Evolutionary conservation across 2,329 filamentous ascomycete genomes (phyloP).

Genomic region (Hypoxylon sp.): DNA sequence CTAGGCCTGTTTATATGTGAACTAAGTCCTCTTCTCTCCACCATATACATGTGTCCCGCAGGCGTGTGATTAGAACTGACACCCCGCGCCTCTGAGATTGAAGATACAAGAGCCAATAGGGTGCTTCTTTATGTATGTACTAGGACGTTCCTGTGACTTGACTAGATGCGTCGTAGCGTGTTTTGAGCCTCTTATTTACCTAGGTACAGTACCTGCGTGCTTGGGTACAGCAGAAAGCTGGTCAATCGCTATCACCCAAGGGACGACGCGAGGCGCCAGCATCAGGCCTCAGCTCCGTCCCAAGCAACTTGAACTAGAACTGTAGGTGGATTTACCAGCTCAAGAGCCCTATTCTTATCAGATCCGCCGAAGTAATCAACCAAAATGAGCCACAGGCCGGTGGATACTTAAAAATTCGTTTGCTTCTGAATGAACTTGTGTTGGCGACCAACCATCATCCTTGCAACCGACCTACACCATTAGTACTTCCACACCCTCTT

Average conservation of each 20-base stretch:
- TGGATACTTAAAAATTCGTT: not conserved
- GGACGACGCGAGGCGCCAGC: not conserved
- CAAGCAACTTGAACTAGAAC: no score
- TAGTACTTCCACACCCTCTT: not conserved
- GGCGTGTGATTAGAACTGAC: not conserved
- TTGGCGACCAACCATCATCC: not conserved
- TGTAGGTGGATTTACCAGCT: not conserved
- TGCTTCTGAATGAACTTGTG: not conserved
- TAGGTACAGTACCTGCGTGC: no score
- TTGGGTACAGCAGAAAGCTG: not conserved
- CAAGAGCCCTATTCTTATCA: not conserved
- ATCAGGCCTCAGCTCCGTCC: not conserved
- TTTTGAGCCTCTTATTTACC: not conserved
- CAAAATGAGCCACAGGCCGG: no score
- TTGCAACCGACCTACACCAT: not conserved
- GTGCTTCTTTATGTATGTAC: not conserved
- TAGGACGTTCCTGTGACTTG: not conserved
- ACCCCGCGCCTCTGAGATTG: not conserved
- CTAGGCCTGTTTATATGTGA: not conserved
- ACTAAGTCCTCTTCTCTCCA: not conserved
- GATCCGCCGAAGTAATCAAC: not conserved
- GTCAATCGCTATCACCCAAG: not conserved
- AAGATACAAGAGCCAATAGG: slow-evolving; percentile 3
- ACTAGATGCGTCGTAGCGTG: not conserved
- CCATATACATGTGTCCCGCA: not conserved